A percentile compares a stretch with the other conserved stretches of the same genome.
Conservation (phyloP, 139 green algal species). For the Chlorella vulgaris region DNA sequence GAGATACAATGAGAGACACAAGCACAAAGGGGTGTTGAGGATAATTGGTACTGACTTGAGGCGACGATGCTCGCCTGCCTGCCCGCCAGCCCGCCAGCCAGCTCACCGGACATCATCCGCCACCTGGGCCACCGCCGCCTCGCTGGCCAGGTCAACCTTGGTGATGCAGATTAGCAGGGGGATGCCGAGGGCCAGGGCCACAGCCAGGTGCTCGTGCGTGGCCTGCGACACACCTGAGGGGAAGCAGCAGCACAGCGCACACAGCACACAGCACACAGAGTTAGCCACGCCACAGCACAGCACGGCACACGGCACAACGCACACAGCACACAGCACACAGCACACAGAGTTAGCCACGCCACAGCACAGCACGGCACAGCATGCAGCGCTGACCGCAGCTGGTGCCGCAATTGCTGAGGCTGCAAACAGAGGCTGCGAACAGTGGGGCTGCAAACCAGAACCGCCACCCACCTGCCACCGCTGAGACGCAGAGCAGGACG, state of each 20-base stretch:
- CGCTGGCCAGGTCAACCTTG: slow-evolving; percentile 59
- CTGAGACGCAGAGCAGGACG: slow-evolving; percentile 75
- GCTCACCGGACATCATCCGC: slow-evolving; percentile 13
- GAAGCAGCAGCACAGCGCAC: not conserved
- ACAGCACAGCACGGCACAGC: no score
- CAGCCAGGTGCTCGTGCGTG: slow-evolving; percentile 74
- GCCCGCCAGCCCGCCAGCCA: no score
- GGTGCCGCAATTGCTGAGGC: no score
- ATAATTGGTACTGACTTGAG: no score
- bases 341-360: no score
- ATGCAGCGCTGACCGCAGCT: not conserved
- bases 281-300: no score
- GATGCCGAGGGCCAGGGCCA: slow-evolving; percentile 76
- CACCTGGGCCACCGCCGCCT: slow-evolving; percentile 11
- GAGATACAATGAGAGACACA: not conserved
- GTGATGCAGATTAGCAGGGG: slow-evolving; percentile 79
- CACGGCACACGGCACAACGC: no score
- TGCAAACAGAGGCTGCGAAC: no score
- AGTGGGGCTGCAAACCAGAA: no score
- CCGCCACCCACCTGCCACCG: slow-evolving; percentile 15
- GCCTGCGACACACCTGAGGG: slow-evolving; percentile 46
- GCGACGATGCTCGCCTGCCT: no score
- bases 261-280: not conserved
- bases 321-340: not conserved
- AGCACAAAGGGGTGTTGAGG: no score